phyloP scores from a whole-genome alignment of 208 protist species.

The Leishmania tropica region DNA sequence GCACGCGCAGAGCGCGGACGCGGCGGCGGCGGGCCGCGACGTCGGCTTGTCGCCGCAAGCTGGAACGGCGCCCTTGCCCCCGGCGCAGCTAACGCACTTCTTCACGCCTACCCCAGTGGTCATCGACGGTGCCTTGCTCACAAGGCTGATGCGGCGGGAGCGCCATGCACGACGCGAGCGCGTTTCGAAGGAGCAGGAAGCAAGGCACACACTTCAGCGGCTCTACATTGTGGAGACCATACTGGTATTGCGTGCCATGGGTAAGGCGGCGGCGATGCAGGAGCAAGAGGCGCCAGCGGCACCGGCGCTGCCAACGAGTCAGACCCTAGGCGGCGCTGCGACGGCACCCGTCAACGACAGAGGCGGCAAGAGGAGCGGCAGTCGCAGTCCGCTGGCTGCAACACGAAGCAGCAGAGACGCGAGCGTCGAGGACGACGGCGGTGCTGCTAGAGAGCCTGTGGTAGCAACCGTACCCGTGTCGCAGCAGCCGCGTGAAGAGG shows the following conservation, averaged over 20 bases:
- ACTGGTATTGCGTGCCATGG: constrained; percentile 10
- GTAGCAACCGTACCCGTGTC: background rate
- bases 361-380: constrained; percentile 5
- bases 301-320: background rate
- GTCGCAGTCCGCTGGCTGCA: background rate
- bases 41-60: background rate
- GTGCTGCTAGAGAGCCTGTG: background rate
- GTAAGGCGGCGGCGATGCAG: constrained; percentile 3
- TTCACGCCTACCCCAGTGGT: background rate
- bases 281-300: background rate
- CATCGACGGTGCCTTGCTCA: background rate
- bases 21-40: background rate
- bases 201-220: constrained; percentile 9
- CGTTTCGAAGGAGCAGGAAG: background rate
- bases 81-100: background rate
- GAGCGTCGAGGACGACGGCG: no score
- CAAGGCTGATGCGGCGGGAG: constrained; percentile 9
- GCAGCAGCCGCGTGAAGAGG: background rate
- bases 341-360: background rate
- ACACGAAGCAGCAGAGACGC: background rate
- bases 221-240: constrained; percentile 26
- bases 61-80: background rate
- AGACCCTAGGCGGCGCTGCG: background rate
- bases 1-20: background rate
- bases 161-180: background rate